Percentiles rank a stretch among this genome's conserved stretches.
These are phyloP conservation scores for Batkoa obscura DNA, from an alignment of 371 early-diverging fungal genomes.

Conservation along the genomic window DNA sequence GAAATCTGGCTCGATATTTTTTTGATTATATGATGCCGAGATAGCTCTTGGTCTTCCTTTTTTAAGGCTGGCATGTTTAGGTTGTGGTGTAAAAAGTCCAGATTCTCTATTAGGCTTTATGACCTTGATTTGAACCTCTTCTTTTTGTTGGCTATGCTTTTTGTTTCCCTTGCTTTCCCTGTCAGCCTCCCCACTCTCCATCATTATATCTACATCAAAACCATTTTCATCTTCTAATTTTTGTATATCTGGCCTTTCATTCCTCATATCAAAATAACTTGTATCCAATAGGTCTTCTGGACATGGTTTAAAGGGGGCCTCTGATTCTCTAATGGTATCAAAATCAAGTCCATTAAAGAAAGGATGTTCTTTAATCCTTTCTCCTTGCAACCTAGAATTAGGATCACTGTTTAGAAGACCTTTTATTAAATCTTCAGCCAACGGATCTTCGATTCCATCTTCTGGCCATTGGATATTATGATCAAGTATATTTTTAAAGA, in stretches of 20 bases:
- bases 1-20: slow-evolving; percentile 22
- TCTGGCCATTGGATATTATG: slow-evolving; percentile 47
- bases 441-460: slow-evolving; percentile 14
- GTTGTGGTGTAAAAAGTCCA: no score
- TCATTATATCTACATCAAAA: slow-evolving; percentile 1
- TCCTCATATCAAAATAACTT: slow-evolving; percentile 54
- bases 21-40: slow-evolving; percentile 8
- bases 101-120: no score
- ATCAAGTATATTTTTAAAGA: slow-evolving; percentile 67
- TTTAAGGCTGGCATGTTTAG: not conserved
- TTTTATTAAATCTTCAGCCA: slow-evolving; percentile 47
- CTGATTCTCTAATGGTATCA: slow-evolving; percentile 36
- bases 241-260: slow-evolving; percentile 31
- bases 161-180: no score
- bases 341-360: slow-evolving; percentile 61
- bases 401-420: slow-evolving; percentile 57
- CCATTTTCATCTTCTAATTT: slow-evolving; percentile 7
- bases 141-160: no score
- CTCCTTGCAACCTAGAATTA: slow-evolving; percentile 29
- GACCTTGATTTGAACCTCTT: no score
- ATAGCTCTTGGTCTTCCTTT: slow-evolving; percentile 9
- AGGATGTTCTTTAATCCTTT: slow-evolving; percentile 42
- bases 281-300: slow-evolving; percentile 53
- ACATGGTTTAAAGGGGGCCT: slow-evolving; percentile 57
- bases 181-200: not conserved